Base-by-base conservation (phyloP, 2,329 filamentous ascomycete species). In the Phoma sp. region DNA sequence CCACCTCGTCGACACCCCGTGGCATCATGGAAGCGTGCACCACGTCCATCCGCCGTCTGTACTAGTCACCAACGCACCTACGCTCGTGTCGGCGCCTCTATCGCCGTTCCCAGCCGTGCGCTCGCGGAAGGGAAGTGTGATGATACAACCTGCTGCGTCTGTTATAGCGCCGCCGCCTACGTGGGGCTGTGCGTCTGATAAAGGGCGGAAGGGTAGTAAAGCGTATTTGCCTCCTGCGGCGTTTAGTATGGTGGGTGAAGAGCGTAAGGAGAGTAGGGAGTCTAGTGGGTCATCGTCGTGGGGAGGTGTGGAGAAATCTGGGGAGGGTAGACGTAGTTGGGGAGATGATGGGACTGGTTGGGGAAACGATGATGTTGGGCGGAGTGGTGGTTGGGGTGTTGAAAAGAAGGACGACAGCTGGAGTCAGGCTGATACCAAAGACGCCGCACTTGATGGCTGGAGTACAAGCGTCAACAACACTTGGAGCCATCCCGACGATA, bases 1-100 rank as follows among this genome's bases (percentile, higher is more conserved):
- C 0, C 42, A 47, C 9, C 34, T 34, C 0, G 15, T 25, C 9
- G 34, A 42, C 4, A 36, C 10, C 0, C 42, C 36, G 2, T 53
- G 25, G 38, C 29, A 47, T 5, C 29, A 47, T 10, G n/a, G 42
- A 10, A 25, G 23, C 15, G 46, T 21, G 4, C 12, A 47, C 7
- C 28, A 38, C 5, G 17, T 23, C 0, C 17, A n/a, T 3, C 39
- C 47, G 0, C 42, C 59, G 17, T 57, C 57, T 1, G 9, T 47
- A 6, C 12, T 37, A 30, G 46, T 23, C 18, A 56, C 61, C 6
- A 61, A 61, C 18, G 49, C 52, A 5, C 56, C 62, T 1, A 21
- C 30, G 3, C 12, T 42, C 7, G 9, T 32, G 17, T n/a, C 23
- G 10, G 29, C 30, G 7, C 29, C 47, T 2, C 15, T 28, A 1